Evolutionary conservation across 306 rosid genomes (phyloP).

Genomic region (Urtica urens): DNA sequence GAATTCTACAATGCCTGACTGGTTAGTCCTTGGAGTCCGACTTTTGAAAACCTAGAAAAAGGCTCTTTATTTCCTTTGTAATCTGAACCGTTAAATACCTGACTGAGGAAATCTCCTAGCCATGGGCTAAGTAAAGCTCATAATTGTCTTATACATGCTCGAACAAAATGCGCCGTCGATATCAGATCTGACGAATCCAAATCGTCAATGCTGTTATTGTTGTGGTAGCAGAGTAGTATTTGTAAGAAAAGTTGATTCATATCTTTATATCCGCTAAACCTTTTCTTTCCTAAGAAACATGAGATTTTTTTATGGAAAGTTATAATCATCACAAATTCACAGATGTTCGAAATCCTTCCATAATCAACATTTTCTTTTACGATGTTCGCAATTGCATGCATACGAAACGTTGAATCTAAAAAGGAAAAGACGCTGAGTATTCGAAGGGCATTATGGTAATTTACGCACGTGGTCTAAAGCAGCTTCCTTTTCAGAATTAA

Average conservation of each 20-base stretch:
- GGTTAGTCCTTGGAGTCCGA: conserved; percentile 28
- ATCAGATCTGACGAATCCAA: conserved; percentile 35
- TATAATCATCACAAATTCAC: background rate
- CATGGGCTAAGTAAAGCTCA: conserved; percentile 6
- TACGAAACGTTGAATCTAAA: too few relatives aligned
- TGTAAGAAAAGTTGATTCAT: background rate
- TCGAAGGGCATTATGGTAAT: conserved; percentile 9
- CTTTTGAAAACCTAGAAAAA: too few relatives aligned
- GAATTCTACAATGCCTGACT: conserved; percentile 55
- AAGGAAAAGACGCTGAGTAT: too few relatives aligned
- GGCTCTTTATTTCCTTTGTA: background rate
- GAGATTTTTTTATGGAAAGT: too few relatives aligned
- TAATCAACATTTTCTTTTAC: background rate
- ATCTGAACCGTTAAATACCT: conserved; percentile 16
- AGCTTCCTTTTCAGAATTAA: background rate
- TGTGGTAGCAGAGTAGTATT: background rate
- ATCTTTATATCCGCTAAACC: background rate
- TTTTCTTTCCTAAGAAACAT: background rate
- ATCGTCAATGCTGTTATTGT: conserved; percentile 18
- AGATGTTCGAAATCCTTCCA: background rate
- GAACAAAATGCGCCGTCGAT: conserved; percentile 13
- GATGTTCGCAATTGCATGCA: too few relatives aligned
- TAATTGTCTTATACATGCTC: background rate
- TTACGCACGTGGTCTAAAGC: background rate
- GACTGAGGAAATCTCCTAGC: background rate